phyloP scores from a whole-genome alignment of 768 basidiomycete genomes.

The Mycena pura region DNA sequence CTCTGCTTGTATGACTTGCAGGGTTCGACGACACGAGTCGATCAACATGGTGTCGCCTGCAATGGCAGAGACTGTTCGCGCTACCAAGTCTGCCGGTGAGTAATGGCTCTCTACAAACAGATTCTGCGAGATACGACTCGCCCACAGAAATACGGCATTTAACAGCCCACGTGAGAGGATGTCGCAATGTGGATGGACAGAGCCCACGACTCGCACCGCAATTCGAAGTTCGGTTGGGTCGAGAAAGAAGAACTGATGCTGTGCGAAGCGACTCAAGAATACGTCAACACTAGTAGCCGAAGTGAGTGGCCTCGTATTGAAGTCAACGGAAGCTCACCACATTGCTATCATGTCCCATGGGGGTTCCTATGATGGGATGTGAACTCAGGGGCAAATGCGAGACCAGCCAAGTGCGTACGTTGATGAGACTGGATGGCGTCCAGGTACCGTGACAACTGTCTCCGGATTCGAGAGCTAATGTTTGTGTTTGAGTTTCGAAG shows the following conservation, averaged over 20 bases:
- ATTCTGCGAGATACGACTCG: not conserved
- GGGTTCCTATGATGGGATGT: too few relatives aligned
- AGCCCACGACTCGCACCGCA: not conserved
- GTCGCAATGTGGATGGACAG: too few relatives aligned
- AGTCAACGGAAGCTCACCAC: too few relatives aligned
- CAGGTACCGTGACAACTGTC: too few relatives aligned
- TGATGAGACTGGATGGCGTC: too few relatives aligned
- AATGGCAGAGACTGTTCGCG: not conserved
- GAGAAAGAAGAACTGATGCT: slow-evolving; percentile 8
- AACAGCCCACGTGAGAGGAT: not conserved
- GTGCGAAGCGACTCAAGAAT: not conserved
- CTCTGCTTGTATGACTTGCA: slow-evolving; percentile 11
- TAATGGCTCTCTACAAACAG: not conserved
- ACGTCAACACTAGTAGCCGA: slow-evolving; percentile 1
- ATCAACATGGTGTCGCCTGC: not conserved
- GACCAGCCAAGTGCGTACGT: too few relatives aligned
- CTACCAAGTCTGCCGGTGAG: not conserved
- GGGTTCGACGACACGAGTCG: not conserved
- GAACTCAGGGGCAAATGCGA: too few relatives aligned
- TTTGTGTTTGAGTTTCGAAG: too few relatives aligned
- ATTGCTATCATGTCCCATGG: too few relatives aligned
- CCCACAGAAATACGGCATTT: slow-evolving; percentile 18
- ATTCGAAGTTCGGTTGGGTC: not conserved
- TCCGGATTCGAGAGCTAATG: too few relatives aligned
- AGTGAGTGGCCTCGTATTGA: too few relatives aligned